A percentile compares a stretch with the other conserved stretches of the same genome.
Conservation (phyloP, 2,329 filamentous ascomycete genomes). For the Epichloe gansuensis region DNA sequence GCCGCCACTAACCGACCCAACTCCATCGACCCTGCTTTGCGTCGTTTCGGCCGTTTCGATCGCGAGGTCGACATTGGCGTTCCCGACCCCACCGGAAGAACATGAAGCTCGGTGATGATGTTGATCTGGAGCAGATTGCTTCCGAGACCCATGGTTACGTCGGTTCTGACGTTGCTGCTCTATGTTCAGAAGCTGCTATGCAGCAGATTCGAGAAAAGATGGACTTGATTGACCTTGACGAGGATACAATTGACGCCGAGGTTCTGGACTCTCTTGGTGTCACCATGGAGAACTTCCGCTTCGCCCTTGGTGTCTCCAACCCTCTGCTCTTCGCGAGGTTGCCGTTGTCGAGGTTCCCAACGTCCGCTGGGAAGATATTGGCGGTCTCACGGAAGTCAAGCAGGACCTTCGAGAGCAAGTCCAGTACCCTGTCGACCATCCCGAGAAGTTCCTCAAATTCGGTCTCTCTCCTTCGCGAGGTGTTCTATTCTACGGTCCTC, state of each 20-base stretch:
- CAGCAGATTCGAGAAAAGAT: constrained; percentile 99
- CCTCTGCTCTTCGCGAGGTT: constrained; percentile 94
- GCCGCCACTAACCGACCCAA: constrained; percentile 97
- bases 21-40: constrained; percentile 94
- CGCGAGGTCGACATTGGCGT: constrained; percentile 98
- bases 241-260: constrained; percentile 98
- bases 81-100: constrained; percentile 99
- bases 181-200: constrained; percentile 98
- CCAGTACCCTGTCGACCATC: constrained; percentile 97
- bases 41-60: constrained; percentile 97
- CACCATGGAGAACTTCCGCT: constrained; percentile 99
- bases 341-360: constrained; percentile 99
- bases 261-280: constrained; percentile 96
- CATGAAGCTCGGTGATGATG: constrained; percentile 97
- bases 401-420: constrained; percentile 98
- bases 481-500: constrained; percentile 97
- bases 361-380: constrained; percentile 98
- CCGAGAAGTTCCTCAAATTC: constrained; percentile 99
- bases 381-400: constrained; percentile 97
- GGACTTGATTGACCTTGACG: constrained; percentile 97
- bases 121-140: constrained; percentile 92
- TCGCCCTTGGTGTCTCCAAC: constrained; percentile 95
- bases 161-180: constrained; percentile 93
- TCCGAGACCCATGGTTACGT: constrained; percentile 98
- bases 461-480: constrained; percentile 94